A percentile compares a stretch with the other conserved stretches of the same genome.
Evolutionary conservation across 495 filamentous ascomycete species (phyloP).

Genomic region (Annulohypoxylon stygium): DNA sequence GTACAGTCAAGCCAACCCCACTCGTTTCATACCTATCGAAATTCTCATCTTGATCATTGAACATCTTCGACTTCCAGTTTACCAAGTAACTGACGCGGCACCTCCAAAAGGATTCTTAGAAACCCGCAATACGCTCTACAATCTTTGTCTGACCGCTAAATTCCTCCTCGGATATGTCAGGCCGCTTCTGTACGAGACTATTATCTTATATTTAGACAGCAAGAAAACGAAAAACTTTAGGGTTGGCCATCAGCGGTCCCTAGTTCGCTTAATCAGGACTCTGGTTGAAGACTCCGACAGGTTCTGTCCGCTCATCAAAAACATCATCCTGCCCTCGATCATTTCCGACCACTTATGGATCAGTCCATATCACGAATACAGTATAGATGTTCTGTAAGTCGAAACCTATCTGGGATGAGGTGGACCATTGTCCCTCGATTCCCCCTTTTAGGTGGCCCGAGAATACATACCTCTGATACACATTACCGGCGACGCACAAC

Average conservation of each 20-base stretch:
- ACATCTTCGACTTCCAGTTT: constrained; percentile 16
- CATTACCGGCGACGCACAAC: neutral
- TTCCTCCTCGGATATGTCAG: neutral
- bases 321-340: constrained; percentile 19
- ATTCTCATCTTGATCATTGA: constrained; percentile 10
- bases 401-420: no score
- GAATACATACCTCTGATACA: neutral
- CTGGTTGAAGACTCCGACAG: neutral
- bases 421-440: no score
- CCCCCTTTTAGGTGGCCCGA: no score
- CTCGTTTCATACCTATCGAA: constrained; percentile 14
- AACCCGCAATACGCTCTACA: constrained; percentile 19
- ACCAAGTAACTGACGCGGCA: neutral
- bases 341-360: neutral
- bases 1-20: neutral
- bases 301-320: constrained; percentile 16
- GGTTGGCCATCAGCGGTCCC: neutral
- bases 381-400: neutral
- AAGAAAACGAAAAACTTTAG: neutral
- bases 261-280: constrained; percentile 30
- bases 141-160: constrained; percentile 17
- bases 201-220: constrained; percentile 18
- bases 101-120: neutral
- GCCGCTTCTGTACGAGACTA: constrained; percentile 26
- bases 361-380: neutral